phyloP scores from a whole-genome alignment of 2,329 filamentous ascomycete genomes.

The Microcyclosporella mali region DNA sequence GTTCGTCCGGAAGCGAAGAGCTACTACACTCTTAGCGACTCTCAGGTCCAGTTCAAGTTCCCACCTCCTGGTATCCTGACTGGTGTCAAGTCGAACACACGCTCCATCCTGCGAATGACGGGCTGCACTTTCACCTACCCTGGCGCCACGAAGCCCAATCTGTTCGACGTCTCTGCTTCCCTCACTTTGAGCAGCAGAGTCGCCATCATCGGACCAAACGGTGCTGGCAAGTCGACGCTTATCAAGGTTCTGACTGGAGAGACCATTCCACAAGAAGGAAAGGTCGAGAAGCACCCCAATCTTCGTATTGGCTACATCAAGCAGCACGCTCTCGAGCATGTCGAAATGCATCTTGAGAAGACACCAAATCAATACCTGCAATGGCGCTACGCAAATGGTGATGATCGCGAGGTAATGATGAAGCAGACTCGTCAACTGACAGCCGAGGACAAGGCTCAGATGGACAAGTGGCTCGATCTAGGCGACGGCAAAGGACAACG shows the following conservation, averaged over 20 bases:
- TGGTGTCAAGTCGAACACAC: slow-evolving; percentile 90
- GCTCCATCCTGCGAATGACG: slow-evolving; percentile 90
- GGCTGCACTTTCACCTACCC: slow-evolving; percentile 92
- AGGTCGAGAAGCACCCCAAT: slow-evolving; percentile 97
- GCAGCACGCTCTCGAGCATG: slow-evolving; percentile 97
- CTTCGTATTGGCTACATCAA: slow-evolving; percentile 99
- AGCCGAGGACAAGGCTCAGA: slow-evolving; percentile 75
- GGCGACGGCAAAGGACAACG: slow-evolving; percentile 71
- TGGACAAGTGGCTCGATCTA: slow-evolving; percentile 84
- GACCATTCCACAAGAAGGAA: slow-evolving; percentile 72
- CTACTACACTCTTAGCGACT: slow-evolving; percentile 91
- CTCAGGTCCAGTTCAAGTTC: slow-evolving; percentile 94
- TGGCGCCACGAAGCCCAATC: slow-evolving; percentile 78
- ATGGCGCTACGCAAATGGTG: slow-evolving; percentile 96
- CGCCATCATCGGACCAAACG: slow-evolving; percentile 94
- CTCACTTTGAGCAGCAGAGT: slow-evolving; percentile 85
- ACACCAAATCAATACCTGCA: slow-evolving; percentile 98
- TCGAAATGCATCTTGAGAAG: slow-evolving; percentile 99
- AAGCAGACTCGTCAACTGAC: slow-evolving; percentile 94
- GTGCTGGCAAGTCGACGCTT: slow-evolving; percentile 94
- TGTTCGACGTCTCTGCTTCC: slow-evolving; percentile 79
- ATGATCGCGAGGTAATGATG: slow-evolving; percentile 93
- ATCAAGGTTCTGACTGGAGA: slow-evolving; percentile 97
- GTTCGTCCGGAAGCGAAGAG: slow-evolving; percentile 90
- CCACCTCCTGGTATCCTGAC: slow-evolving; percentile 88